Conservation (phyloP, 2,329 filamentous ascomycete species). For the Stachybotrys chlorohalonatus region DNA sequence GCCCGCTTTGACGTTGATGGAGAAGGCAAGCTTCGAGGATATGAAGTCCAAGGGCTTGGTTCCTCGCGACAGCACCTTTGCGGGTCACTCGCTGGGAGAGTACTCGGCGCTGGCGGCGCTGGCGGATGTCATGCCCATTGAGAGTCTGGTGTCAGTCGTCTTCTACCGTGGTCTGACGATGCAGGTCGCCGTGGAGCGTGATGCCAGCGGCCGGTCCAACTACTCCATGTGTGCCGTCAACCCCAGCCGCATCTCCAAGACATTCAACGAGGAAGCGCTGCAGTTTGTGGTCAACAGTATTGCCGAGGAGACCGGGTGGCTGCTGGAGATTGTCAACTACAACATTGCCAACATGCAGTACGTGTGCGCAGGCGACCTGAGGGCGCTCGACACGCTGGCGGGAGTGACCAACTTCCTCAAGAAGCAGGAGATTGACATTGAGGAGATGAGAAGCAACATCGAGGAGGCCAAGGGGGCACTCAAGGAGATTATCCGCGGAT, state of each 20-base stretch:
- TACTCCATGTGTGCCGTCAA: slow-evolving; percentile 99
- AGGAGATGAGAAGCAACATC: slow-evolving; percentile 78
- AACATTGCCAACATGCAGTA: slow-evolving; percentile 72
- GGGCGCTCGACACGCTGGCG: slow-evolving; percentile 61
- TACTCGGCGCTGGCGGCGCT: slow-evolving; percentile 95
- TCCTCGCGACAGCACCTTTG: slow-evolving; percentile 92
- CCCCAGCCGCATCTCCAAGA: slow-evolving; percentile 95
- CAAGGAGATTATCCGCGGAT: slow-evolving; percentile 82
- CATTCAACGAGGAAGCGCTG: slow-evolving; percentile 94
- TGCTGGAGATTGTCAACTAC: slow-evolving; percentile 98
- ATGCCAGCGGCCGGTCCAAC: slow-evolving; percentile 86
- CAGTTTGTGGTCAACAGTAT: slow-evolving; percentile 97
- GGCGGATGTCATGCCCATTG: slow-evolving; percentile 99
- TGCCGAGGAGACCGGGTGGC: slow-evolving; percentile 85
- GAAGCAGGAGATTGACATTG: slow-evolving; percentile 94
- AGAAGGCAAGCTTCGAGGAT: slow-evolving; percentile 98
- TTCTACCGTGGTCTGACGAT: slow-evolving; percentile 99
- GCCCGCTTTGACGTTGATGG: slow-evolving; percentile 94
- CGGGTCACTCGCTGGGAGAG: slow-evolving; percentile 94
- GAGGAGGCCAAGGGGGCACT: slow-evolving; percentile 89
- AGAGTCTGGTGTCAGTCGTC: slow-evolving; percentile 93
- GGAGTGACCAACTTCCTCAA: slow-evolving; percentile 94
- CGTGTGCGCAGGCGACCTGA: slow-evolving; percentile 61
- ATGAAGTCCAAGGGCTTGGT: slow-evolving; percentile 97
- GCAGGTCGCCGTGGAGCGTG: slow-evolving; percentile 97